These are phyloP conservation scores for Caryopteris hybrid DNA, from an alignment of 305 asterid genomes.

Conservation along the genomic window DNA sequence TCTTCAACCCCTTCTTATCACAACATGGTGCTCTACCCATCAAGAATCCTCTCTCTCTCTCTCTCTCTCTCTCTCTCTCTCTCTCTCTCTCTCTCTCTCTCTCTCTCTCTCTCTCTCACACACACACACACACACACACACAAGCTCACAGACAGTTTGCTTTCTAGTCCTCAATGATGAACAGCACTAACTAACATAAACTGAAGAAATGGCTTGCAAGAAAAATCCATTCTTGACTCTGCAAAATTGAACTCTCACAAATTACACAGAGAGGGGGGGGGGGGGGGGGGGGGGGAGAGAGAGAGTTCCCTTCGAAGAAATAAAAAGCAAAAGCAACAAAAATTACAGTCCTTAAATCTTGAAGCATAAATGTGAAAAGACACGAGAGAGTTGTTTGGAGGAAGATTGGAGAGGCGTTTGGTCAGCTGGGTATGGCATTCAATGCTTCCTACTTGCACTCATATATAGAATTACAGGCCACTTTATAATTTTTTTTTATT, in stretches of 20 bases:
- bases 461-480: slow-evolving; percentile 17
- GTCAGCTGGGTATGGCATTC: slow-evolving; percentile 43
- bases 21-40: slow-evolving; percentile 94
- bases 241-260: background rate
- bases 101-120: background rate
- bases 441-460: slow-evolving; percentile 33
- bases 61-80: too few species aligned
- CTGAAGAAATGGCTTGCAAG: background rate
- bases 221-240: background rate
- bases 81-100: too few species aligned
- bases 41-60: too few species aligned
- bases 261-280: background rate
- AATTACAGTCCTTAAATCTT: slow-evolving; percentile 3
- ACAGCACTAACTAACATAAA: background rate
- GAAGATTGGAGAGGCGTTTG: slow-evolving; percentile 28
- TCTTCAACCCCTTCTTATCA: slow-evolving; percentile 78
- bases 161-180: background rate
- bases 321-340: slow-evolving; percentile 17
- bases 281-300: background rate
- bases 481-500: background rate
- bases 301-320: too few species aligned
- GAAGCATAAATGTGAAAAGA: slow-evolving; percentile 52
- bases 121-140: background rate
- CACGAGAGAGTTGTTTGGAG: slow-evolving; percentile 34
- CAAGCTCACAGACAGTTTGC: background rate